A percentile compares a stretch with the other conserved stretches of the same genome.
phyloP scores from a whole-genome alignment of 2,329 filamentous ascomycete genomes.

The Pseudogymnoascus sp. region DNA sequence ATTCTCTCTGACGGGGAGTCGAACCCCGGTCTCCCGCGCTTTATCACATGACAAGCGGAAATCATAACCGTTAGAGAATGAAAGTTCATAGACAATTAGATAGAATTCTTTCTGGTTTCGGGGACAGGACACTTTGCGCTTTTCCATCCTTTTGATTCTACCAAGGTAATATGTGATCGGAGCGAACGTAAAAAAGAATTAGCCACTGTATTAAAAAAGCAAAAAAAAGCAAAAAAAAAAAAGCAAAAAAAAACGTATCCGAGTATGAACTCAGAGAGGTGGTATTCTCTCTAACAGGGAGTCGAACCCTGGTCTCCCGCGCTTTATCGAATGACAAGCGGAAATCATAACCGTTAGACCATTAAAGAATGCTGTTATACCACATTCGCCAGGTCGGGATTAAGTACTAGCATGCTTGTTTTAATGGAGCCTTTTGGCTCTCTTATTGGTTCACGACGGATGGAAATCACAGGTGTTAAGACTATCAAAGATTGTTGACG shows the following conservation, averaged over 20 bases:
- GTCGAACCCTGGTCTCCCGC: constrained; percentile 17
- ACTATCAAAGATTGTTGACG: constrained; percentile 16
- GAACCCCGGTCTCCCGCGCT: constrained; percentile 17
- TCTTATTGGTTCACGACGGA: too few relatives aligned
- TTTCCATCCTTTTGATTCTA: not conserved
- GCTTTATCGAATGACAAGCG: constrained; percentile 21
- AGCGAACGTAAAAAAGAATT: not conserved
- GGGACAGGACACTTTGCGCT: not conserved
- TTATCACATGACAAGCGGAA: constrained; percentile 22
- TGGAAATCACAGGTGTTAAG: not conserved
- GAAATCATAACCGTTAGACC: constrained; percentile 26
- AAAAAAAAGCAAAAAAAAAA: not conserved
- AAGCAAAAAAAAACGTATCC: constrained; percentile 16
- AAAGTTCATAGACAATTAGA: not conserved
- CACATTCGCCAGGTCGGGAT: too few relatives aligned
- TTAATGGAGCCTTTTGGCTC: too few relatives aligned
- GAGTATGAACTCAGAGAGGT: constrained; percentile 10
- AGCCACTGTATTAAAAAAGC: too few relatives aligned
- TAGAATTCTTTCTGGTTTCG: not conserved
- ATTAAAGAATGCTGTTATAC: constrained; percentile 13
- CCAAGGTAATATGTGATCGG: not conserved
- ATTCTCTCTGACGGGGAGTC: constrained; percentile 16
- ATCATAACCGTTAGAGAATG: constrained; percentile 22
- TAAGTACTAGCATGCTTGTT: too few relatives aligned
- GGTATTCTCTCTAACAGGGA: constrained; percentile 14